Evolutionary conservation across 345 rosid genomes (phyloP), one percentile per base, ranked within the genome.

Genomic region (Eucalyptus erythrocorys): DNA sequence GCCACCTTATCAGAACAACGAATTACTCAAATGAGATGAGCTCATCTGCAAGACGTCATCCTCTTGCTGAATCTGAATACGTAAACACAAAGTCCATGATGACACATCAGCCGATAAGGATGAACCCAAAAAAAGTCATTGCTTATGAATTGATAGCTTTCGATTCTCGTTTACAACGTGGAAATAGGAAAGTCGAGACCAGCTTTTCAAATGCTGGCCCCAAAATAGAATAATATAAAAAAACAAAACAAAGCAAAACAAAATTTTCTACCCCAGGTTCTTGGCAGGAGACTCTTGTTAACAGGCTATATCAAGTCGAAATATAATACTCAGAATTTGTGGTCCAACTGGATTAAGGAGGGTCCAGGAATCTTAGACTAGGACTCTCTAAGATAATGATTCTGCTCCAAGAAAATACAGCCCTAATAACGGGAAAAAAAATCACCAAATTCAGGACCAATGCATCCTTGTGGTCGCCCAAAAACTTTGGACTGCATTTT

Each of bases 1-100:
- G 37, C 71, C 13, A 64, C 2, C 71, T 64, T 64, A 13, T 64
- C 19, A 6, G 9, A 64, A 30, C 71, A 64, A 13, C 71, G n/a
- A 64, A 15, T 64, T n/a, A 76, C 61, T 45, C 94, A 94, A 82
- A 91, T 92, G 71, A 55, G 61, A 55, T 55, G 30, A 55, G 1
- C 61, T 24, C 61, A 55, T 55, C 30, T 55, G 61, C 61, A 51
- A 51, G 57, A 51, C 57, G 57, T 51, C 57, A 55, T 55, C 61
- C 30, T 10, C 61, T 24, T 55, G 61, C 30, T 9, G 61, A 51
- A 51, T 51, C 57, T 51, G 57, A 55, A 55, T 24, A 55, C 61
- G 61, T 13, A 55, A 55, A 9, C 30, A 55, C 61, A 55, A 55
- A 24, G 30, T 55, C 1, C 61, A 55, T 22, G 61, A 55, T 9